These are phyloP conservation scores for Mycena leptocephala DNA, from an alignment of 768 basidiomycete species.

Conservation along the genomic window DNA sequence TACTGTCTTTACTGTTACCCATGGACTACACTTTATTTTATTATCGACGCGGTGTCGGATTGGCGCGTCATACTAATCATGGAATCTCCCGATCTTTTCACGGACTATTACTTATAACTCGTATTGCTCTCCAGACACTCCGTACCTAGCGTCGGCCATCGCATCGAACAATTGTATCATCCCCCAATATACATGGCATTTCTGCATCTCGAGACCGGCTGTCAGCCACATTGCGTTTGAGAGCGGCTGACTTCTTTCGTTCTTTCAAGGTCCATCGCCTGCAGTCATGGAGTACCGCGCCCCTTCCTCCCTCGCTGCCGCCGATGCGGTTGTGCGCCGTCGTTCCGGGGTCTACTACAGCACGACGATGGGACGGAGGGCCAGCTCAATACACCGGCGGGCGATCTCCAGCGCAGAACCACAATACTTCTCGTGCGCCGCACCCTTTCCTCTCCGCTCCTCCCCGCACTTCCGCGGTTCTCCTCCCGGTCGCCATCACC, in stretches of 20 bases:
- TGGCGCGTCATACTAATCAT: slow-evolving; percentile 26
- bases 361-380: slow-evolving; percentile 6
- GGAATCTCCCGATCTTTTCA: slow-evolving; percentile 1
- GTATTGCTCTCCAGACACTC: slow-evolving; percentile 23
- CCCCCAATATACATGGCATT: slow-evolving; percentile 20
- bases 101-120: slow-evolving; percentile 23
- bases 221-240: slow-evolving; percentile 8
- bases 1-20: slow-evolving; percentile 18
- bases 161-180: slow-evolving; percentile 32
- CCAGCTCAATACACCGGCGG: not conserved
- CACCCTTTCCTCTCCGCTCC: not conserved
- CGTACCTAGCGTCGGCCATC: slow-evolving; percentile 10
- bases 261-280: not conserved
- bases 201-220: not conserved
- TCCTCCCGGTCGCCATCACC: not conserved
- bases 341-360: slow-evolving; percentile 1
- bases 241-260: slow-evolving; percentile 5
- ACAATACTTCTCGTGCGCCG: slow-evolving; percentile 26
- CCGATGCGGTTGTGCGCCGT: slow-evolving; percentile 8
- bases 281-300: slow-evolving; percentile 26
- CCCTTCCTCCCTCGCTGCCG: slow-evolving; percentile 10
- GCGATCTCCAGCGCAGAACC: not conserved
- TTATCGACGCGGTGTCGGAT: not conserved
- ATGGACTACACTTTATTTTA: slow-evolving; percentile 14
- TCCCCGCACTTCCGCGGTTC: not conserved